Base-by-base conservation (phyloP, 2,329 filamentous ascomycete species). In the Ophiocordyceps sinensis region DNA sequence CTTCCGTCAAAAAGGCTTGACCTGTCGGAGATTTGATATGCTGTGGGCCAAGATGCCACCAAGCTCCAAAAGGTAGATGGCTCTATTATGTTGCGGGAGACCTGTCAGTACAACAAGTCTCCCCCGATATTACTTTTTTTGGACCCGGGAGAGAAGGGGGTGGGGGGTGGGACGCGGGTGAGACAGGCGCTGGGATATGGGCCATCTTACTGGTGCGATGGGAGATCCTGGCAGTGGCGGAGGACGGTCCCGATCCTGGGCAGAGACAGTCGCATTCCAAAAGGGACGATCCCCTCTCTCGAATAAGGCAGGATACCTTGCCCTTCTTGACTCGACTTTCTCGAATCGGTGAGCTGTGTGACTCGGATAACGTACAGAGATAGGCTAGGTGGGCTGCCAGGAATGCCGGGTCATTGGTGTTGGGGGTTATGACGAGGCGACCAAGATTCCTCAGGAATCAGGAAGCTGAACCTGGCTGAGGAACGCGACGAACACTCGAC, bases 21-120 rank as follows among this genome's bases (percentile, higher is more conserved):
- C 49, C 51, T 36, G 44, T 61, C 58, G 60, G 59, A 63, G 55
- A 63, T 62, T 63, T 60, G 60, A 55, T 60, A 52, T 49, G 49
- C 50, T 49, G 19, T 40, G 21, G 23, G 3, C 19, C 19, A 36
- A 36, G 52, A 49, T 47, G 49, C 45, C 42, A 47, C 56, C 49
- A 54, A 19, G 49, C 48, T 49, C 50, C 21, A 58, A 55, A 44
- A 54, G 48, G 47, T 46, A 50, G 52, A 51, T 55, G 47, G 50
- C 48, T 54, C 52, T 59, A 49, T 47, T 51, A 49, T 57, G 47
- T 49, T 54, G 47, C 46, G 44, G 19, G 47, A 41, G 48, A 49
- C 48, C 50, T 51, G 54, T 58, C 51, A 56, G 50, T 54, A 28
- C 29, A 30, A 11, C 15, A 45, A 55, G 19, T 4, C 53, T 51